Evolutionary conservation across 352 stramenopile species (phyloP).

Genomic region (Poterioochromonas sp.): DNA sequence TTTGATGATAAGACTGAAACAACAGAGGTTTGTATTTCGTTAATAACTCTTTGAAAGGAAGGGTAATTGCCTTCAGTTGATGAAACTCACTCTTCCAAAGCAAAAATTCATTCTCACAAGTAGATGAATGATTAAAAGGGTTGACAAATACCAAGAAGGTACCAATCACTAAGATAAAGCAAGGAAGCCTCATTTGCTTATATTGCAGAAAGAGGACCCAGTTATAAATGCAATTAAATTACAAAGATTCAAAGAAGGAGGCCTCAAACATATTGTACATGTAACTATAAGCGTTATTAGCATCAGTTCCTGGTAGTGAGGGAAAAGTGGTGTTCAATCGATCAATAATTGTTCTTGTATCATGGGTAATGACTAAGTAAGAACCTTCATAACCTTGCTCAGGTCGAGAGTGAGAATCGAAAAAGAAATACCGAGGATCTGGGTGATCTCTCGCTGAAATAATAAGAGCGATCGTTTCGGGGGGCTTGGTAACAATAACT

Average conservation of each 20-base stretch:
- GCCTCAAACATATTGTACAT: constrained; percentile 28
- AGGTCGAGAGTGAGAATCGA: constrained; percentile 11
- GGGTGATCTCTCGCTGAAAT: not conserved
- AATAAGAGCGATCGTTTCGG: not conserved
- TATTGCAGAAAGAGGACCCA: no score
- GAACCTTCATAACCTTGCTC: not conserved
- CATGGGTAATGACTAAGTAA: not conserved
- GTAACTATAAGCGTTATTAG: not conserved
- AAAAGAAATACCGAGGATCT: not conserved
- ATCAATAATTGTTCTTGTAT: not conserved
- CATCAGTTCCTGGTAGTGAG: not conserved
- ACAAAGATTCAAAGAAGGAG: not conserved
- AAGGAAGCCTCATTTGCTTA: no score
- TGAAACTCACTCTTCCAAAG: no score
- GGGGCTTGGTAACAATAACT: constrained; percentile 10
- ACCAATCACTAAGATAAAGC: no score
- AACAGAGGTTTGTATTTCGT: no score
- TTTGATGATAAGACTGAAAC: no score
- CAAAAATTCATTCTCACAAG: no score
- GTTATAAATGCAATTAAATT: no score
- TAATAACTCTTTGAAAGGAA: no score
- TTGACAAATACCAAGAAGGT: no score
- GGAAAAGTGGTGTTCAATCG: not conserved
- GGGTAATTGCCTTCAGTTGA: no score
- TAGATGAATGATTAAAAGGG: no score